phyloP scores from a whole-genome alignment of 164 flowering plant species.

The Dillenia suffruticosa region DNA sequence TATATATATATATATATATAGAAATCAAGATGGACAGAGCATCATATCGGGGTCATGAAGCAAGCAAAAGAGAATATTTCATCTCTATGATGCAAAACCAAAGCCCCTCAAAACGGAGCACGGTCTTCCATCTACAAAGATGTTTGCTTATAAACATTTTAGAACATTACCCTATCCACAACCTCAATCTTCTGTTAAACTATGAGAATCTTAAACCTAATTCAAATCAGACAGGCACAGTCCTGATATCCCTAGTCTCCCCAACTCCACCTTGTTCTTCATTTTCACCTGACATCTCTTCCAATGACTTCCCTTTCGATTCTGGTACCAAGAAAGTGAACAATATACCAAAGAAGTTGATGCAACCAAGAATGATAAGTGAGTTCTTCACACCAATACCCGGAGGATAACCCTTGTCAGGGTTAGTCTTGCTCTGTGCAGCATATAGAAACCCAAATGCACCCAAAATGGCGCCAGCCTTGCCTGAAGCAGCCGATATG shows the following conservation, averaged over 20 bases:
- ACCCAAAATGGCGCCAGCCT: conserved; percentile 14
- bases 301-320: conserved; percentile 47
- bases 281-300: conserved; percentile 38
- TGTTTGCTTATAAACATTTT: too few relatives aligned
- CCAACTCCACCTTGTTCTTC: conserved; percentile 19
- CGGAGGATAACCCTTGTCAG: conserved; percentile 34
- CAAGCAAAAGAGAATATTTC: too few relatives aligned
- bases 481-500: conserved; percentile 14
- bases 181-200: too few relatives aligned
- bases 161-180: too few relatives aligned
- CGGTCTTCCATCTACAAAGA: too few relatives aligned
- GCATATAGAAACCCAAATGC: conserved; percentile 11
- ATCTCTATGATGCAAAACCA: too few relatives aligned
- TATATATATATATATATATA: too few relatives aligned
- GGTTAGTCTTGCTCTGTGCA: conserved; percentile 10
- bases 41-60: too few relatives aligned
- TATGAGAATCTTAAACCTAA: too few relatives aligned
- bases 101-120: too few relatives aligned
- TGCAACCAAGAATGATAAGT: conserved; percentile 28
- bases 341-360: conserved; percentile 31
- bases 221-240: conserved; percentile 17
- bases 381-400: conserved; percentile 46
- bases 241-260: conserved; percentile 3
- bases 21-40: too few relatives aligned
- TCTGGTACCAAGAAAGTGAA: conserved; percentile 51